phyloP scores from a whole-genome alignment of 345 rosid genomes.

The Lenwebbia sp. region DNA sequence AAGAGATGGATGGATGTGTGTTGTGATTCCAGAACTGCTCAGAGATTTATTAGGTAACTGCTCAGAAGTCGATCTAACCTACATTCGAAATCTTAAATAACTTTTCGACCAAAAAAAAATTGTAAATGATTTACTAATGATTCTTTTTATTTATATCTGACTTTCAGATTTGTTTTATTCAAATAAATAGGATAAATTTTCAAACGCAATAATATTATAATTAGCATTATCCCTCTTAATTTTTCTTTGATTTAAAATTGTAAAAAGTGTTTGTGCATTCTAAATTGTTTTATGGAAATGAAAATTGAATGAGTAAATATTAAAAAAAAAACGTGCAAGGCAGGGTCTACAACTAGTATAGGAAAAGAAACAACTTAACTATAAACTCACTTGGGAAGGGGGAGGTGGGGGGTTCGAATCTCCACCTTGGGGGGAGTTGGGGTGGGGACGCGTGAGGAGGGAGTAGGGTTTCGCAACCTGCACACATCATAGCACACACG shows the following conservation, averaged over 20 bases:
- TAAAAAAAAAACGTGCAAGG: not conserved
- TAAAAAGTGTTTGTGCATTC: not conserved
- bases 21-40: not conserved
- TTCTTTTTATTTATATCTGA: not conserved
- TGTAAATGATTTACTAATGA: not conserved
- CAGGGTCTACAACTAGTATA: no score
- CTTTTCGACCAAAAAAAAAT: not conserved
- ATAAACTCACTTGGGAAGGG: no score
- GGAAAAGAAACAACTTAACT: no score
- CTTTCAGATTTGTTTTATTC: not conserved
- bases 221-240: not conserved
- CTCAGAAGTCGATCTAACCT: not conserved
- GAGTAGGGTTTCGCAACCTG: no score
- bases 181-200: not conserved
- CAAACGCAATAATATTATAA: not conserved
- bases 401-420: no score
- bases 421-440: no score
- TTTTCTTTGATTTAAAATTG: not conserved
- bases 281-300: not conserved
- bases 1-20: not conserved
- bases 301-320: not conserved
- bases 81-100: not conserved
- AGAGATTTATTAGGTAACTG: not conserved
- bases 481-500: no score
- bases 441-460: no score